These are phyloP conservation scores for Phoma sp. DNA, from an alignment of 2,329 filamentous ascomycete genomes.

Conservation along the genomic window DNA sequence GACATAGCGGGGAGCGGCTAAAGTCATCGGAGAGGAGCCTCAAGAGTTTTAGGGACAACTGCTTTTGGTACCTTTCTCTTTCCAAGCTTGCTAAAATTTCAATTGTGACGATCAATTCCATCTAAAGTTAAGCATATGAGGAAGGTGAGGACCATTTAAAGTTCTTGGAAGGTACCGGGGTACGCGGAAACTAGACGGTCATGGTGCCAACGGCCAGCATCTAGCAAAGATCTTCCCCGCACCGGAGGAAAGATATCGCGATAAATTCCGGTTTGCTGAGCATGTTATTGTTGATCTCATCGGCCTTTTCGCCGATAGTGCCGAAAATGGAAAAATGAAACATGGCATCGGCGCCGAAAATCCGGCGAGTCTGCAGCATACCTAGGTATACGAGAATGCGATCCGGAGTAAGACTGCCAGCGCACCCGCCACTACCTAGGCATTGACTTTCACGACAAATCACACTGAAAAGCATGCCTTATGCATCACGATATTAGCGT, in stretches of 20 bases:
- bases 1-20: neutral
- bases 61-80: too few species aligned
- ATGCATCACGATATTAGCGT: too few species aligned
- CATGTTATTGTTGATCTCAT: slow-evolving; percentile 11
- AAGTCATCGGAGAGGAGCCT: neutral
- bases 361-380: too few species aligned
- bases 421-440: too few species aligned
- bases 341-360: too few species aligned
- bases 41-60: neutral
- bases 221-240: slow-evolving; percentile 10
- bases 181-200: neutral
- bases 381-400: too few species aligned
- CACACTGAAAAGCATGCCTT: too few species aligned
- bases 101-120: neutral
- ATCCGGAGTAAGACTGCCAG: too few species aligned
- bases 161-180: neutral
- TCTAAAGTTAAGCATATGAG: neutral
- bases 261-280: neutral
- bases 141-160: neutral
- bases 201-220: neutral
- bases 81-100: neutral
- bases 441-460: too few species aligned
- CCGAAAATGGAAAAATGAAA: too few species aligned
- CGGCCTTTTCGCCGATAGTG: slow-evolving; percentile 1
- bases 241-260: slow-evolving; percentile 13